phyloP scores from a whole-genome alignment of 495 filamentous ascomycete species.

The Neurospora sp. region DNA sequence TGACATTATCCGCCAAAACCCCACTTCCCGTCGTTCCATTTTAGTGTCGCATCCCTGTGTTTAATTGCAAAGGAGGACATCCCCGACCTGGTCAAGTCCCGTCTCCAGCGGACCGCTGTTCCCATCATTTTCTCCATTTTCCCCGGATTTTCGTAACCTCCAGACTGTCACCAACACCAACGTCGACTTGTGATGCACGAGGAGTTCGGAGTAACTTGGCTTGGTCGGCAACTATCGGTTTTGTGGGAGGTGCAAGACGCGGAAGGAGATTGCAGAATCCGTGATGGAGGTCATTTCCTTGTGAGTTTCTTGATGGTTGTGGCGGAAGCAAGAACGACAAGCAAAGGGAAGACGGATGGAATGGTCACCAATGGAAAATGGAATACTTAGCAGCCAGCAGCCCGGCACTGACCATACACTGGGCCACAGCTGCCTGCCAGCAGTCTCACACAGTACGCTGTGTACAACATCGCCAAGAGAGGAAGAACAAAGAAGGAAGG shows the following conservation, averaged over 20 bases:
- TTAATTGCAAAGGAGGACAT: not conserved
- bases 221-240: not conserved
- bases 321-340: not conserved
- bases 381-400: not conserved
- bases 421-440: not conserved
- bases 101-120: not conserved
- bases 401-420: not conserved
- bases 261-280: not conserved
- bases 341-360: not conserved
- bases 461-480: not conserved
- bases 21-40: not conserved
- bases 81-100: not conserved
- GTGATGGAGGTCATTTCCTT: not conserved
- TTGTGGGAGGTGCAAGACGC: not conserved
- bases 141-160: not conserved
- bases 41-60: not conserved
- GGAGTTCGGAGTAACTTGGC: not conserved
- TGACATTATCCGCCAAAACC: not conserved
- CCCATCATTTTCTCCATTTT: not conserved
- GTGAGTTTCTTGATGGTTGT: not conserved
- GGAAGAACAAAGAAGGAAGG: not conserved
- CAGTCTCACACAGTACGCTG: not conserved
- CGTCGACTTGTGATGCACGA: not conserved
- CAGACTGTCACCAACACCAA: not conserved
- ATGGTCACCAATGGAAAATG: not conserved